phyloP scores from a whole-genome alignment of 768 basidiomycete genomes.

The Porpolomopsis calyptriformis region DNA sequence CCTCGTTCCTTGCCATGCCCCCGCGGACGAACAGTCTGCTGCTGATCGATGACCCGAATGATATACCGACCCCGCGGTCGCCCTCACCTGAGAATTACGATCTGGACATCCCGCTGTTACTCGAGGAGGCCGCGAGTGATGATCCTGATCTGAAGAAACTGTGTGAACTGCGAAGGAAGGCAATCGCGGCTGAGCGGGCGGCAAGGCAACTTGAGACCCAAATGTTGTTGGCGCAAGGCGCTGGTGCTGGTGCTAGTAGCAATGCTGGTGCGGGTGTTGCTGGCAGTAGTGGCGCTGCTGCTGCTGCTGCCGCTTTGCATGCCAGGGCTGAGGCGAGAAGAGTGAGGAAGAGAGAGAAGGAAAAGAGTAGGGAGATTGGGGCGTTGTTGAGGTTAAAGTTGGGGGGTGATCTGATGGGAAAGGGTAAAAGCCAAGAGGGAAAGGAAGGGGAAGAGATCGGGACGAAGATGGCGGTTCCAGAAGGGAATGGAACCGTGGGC shows the following conservation, averaged over 20 bases:
- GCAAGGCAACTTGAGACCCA: slow-evolving; percentile 22
- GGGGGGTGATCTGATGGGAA: slow-evolving; percentile 8
- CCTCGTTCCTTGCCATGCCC: slow-evolving; percentile 3
- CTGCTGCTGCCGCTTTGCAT: no score
- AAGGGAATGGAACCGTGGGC: slow-evolving; percentile 2
- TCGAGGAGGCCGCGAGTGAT: slow-evolving; percentile 20
- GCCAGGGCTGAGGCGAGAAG: slow-evolving; percentile 33
- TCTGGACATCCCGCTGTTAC: slow-evolving; percentile 9
- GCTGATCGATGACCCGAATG: slow-evolving; percentile 33
- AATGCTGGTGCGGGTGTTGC: no score
- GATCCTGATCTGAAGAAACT: slow-evolving; percentile 31
- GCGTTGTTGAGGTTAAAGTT: slow-evolving; percentile 48
- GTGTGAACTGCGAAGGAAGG: slow-evolving; percentile 30
- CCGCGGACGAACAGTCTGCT: slow-evolving; percentile 15
- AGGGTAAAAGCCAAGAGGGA: neutral
- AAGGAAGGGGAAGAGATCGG: neutral
- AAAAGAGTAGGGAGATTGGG: slow-evolving; percentile 44
- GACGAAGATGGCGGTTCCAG: neutral
- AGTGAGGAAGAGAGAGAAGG: slow-evolving; percentile 40
- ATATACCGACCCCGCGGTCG: slow-evolving; percentile 29
- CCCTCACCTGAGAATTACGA: slow-evolving; percentile 34
- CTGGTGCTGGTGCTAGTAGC: no score
- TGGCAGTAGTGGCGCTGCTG: no score
- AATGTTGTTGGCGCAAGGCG: slow-evolving; percentile 24
- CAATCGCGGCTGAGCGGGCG: slow-evolving; percentile 22